Base-by-base conservation (phyloP, 345 rosid genomes). In the Acer saccharum region DNA sequence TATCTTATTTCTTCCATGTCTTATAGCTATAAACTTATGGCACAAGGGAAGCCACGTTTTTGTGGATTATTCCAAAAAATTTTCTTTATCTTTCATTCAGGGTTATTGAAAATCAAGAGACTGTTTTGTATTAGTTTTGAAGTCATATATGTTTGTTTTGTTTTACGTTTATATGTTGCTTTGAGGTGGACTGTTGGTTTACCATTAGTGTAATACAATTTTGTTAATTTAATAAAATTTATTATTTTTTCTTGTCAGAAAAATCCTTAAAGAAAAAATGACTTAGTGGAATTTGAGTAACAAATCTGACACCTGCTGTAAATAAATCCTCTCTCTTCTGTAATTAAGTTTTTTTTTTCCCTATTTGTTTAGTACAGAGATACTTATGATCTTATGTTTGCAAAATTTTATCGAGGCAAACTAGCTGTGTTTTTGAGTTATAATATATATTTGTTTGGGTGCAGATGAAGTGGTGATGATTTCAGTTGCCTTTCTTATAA, bases 381-480 rank as follows among this genome's bases (percentile, higher is more conserved):
- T 11, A n/a, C 64, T 64, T 12, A 73, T 67, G 44, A n/a, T 27
- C 55, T 73, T 73, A 17, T 72, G 13, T 78, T 68, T 70, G 65
- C 11, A 21, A 10, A 58, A 16, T 32, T 69, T 25, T 64, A 63
- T 73, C 7, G 13, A n/a, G 57, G 75, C 21, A 71, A 62, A 50
- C 52, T 66, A 76, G 63, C 68, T 57, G 64, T 39, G 54, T 50
- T 73, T 1, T 71, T 75, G 65, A 81, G 77, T 73, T 83, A 70
- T 60, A 18, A 60, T 62, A 32, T 54, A 60, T 62, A 32, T 54
- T 79, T 71, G 73, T 73, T 72, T 75, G 68, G 80, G 67, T 91
- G 92, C 98, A 96, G 99, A 86, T 76, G 83, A 96, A 85, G 99
- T 92, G 90, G 84, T 81, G 93, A 88, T 91, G 94, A 94, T 96